Conservation (phyloP, 495 filamentous ascomycete genomes). For the Lepraria neglecta region DNA sequence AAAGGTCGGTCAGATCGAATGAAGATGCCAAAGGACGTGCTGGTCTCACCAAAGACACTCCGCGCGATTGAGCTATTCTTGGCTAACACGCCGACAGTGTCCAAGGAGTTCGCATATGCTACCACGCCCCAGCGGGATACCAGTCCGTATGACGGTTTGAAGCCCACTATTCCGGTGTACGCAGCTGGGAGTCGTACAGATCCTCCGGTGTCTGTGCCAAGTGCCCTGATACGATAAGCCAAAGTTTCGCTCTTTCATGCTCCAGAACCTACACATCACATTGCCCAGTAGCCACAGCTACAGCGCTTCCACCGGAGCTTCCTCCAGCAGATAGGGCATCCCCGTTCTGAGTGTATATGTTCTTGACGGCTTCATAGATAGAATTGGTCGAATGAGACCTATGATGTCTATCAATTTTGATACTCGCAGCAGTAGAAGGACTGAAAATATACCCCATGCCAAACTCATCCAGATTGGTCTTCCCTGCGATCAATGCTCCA, state of each 20-base stretch:
- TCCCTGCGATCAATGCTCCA: slow-evolving; percentile 63
- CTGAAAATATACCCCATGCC: slow-evolving; percentile 66
- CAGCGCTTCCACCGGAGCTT: slow-evolving; percentile 89
- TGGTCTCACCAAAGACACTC: slow-evolving; percentile 48
- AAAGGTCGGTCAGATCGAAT: background rate
- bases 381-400: slow-evolving; percentile 75
- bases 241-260: background rate
- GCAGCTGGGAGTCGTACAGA: slow-evolving; percentile 88
- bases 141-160: slow-evolving; percentile 86
- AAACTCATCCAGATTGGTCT: slow-evolving; percentile 95
- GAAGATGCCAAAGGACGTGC: background rate
- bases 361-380: slow-evolving; percentile 60
- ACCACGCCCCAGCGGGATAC: slow-evolving; percentile 85
- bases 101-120: slow-evolving; percentile 90
- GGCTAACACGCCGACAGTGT: slow-evolving; percentile 83
- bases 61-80: slow-evolving; percentile 42
- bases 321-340: slow-evolving; percentile 66
- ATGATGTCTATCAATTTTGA: slow-evolving; percentile 5
- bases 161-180: slow-evolving; percentile 80
- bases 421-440: slow-evolving; percentile 7
- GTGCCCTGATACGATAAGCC: slow-evolving; percentile 45
- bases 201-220: slow-evolving; percentile 94
- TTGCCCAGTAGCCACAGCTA: slow-evolving; percentile 66
- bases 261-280: slow-evolving; percentile 53
- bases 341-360: slow-evolving; percentile 29